Evolutionary conservation across 2,329 filamentous ascomycete species (phyloP), one percentile per base, ranked within the genome.

Genomic region (Alternaria panax): DNA sequence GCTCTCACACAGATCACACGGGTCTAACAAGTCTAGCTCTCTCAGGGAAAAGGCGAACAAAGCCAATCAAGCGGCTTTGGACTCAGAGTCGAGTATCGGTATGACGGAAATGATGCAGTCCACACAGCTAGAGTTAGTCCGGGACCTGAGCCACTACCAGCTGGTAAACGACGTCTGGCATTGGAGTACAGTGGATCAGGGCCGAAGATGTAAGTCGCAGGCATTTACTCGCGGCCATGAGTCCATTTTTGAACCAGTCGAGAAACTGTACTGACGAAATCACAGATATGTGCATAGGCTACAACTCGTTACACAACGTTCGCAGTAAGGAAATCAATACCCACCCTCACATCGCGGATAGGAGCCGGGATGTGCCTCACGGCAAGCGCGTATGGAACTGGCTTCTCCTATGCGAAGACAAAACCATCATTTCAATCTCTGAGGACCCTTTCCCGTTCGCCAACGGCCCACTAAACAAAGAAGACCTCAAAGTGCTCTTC

Each of bases 131-230:
- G 75, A 77, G 40, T 68, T 76, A 65, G 68, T 76, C 4, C 63
- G 73, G 20, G 72, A 75, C 38, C 62, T 84, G 5, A 84, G 84
- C 2, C 83, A 87, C 57, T 85, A 86, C 50, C 80, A 86, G 28
- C 82, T 92, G 41, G 85, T 90, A 6, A 84, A 90, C 62, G 85
- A 89, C 54, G 88, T 91, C n/a, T 90, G 90, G 82, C 90, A 92
- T 73, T 93, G 90, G 75, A 89, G 88, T 14, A 90, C 89, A 0
- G 85, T 91, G 14, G 90, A 93, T 68, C 86, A 89, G 74, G 90
- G 89, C 0, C 79, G 83, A 16, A 83, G 82, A 73, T 91, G 89
- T 87, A 79, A 68, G 81, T 73, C 22, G 5, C 45, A 6, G 7
- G 11, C 7, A 7, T 28, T 25, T 34, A 2, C 8, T 3, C 3